Evolutionary conservation across 306 rosid species (phyloP), one percentile per base, ranked within the genome.

Genomic region (Pyrus bretschneideri): DNA sequence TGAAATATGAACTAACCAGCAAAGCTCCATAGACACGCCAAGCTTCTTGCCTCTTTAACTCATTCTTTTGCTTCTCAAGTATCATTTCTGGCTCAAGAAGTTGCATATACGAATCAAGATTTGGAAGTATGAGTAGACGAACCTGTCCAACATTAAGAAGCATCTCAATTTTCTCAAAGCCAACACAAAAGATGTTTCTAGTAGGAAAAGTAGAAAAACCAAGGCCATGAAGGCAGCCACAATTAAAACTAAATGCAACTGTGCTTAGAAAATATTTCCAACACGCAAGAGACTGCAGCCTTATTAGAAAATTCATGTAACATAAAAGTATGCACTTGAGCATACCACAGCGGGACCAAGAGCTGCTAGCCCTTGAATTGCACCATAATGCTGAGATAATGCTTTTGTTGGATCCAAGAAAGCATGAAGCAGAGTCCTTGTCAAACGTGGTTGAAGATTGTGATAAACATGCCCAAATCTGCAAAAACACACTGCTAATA

Each of bases 381-480:
- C 96, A 70, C 98, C 98, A 84, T 91, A 94, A 80, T 94, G 97
- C 81, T 92, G 97, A 81, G 98, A 80, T 63, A 91, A 82, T 69
- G 91, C 63, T 86, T 90, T 94, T 75, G 87, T 79, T 72, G 98
- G 95, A 82, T 94, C 98, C 83, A 94, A 84, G 89, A 94, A 94
- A 68, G 94, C 69, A 70, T 92, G 97, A 67, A 94, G 91, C 80
- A 92, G 85, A 52, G 98, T 92, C 85, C 84, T 90, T 7, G 91
- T 92, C 83, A 92, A 77, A 62, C 96, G 96, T 35, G 97, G 86
- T 83, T 85, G 97, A 87, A 95, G 97, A 80, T 90, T 89, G 81
- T 89, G 88, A 87, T 92, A 95, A 76, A 82, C 82, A 78, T 92
- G 95, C 76, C 98, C 97, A 83, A 83, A 92, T 89, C 98, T 95